Conservation (phyloP, 2,329 filamentous ascomycete genomes). For the Aspergillus tubingensis region DNA sequence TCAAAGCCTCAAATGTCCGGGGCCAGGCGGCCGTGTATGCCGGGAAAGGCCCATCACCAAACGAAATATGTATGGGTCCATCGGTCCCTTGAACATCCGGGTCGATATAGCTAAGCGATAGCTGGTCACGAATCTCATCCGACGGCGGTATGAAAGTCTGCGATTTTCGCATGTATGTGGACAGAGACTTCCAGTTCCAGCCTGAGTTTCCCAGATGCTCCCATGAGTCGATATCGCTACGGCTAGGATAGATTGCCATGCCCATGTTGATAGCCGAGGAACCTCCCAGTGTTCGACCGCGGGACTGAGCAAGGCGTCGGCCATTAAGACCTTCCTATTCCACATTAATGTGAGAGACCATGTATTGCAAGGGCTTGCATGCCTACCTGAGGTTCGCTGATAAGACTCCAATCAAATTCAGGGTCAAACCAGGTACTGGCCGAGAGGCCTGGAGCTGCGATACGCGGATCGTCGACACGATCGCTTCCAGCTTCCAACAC, state of each 20-base stretch:
- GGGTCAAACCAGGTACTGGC: not conserved
- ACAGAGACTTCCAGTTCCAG: conserved; percentile 47
- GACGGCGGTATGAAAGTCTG: conserved; percentile 22
- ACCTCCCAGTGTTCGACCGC: conserved; percentile 53
- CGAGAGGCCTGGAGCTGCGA: conserved; percentile 16
- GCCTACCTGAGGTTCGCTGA: not conserved
- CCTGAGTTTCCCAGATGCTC: conserved; percentile 47
- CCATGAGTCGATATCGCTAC: conserved; percentile 49
- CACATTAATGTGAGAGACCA: not conserved
- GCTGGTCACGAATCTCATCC: not conserved
- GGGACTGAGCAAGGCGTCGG: conserved; percentile 42
- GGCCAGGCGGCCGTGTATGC: not conserved
- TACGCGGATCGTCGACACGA: conserved; percentile 18
- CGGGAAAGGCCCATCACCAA: not conserved
- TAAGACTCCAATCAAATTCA: not conserved
- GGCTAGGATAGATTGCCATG: conserved; percentile 21
- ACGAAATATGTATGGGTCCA: not conserved
- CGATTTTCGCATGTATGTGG: conserved; percentile 54
- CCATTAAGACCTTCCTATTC: conserved; percentile 34
- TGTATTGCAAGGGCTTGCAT: no score
- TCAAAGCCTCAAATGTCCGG: not conserved
- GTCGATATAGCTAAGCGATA: not conserved
- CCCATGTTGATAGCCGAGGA: conserved; percentile 49
- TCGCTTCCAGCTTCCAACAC: conserved; percentile 29
- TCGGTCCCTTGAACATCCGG: not conserved